Evolutionary conservation across 306 rosid species (phyloP).

Genomic region (Pyrus pyrifolia): DNA sequence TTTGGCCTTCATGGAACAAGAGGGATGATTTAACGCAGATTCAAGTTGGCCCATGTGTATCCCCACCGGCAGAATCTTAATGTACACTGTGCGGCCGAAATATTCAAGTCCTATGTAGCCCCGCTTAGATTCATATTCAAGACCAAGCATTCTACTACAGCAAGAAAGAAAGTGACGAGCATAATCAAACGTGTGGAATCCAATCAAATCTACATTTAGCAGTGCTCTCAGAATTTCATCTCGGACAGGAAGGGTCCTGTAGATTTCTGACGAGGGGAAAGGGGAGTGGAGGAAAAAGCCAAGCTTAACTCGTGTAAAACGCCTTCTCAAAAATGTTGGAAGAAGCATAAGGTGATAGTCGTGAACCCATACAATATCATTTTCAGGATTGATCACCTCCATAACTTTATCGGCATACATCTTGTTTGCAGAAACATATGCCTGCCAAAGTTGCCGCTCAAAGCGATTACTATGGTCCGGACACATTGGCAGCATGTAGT

Average conservation of each 20-base stretch:
- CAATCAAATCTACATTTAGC: slow-evolving; percentile 71
- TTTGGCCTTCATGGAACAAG: slow-evolving; percentile 41
- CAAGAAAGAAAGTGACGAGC: slow-evolving; percentile 88
- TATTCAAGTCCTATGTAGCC: slow-evolving; percentile 79
- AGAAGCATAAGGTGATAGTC: slow-evolving; percentile 95
- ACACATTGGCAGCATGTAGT: slow-evolving; percentile 77
- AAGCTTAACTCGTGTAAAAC: slow-evolving; percentile 49
- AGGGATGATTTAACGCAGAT: slow-evolving; percentile 51
- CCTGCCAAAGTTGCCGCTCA: slow-evolving; percentile 73
- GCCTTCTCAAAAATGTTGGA: slow-evolving; percentile 74
- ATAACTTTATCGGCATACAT: slow-evolving; percentile 70
- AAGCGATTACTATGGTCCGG: slow-evolving; percentile 56
- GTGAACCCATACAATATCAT: slow-evolving; percentile 84
- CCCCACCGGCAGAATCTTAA: slow-evolving; percentile 75
- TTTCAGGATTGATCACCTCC: slow-evolving; percentile 69
- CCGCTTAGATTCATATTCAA: slow-evolving; percentile 65
- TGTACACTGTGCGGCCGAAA: slow-evolving; percentile 67
- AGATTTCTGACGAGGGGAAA: slow-evolving; percentile 87
- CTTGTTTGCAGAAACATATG: slow-evolving; percentile 79
- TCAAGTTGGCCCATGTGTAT: slow-evolving; percentile 72
- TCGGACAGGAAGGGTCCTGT: slow-evolving; percentile 68
- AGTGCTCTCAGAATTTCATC: slow-evolving; percentile 66
- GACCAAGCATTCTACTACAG: slow-evolving; percentile 79
- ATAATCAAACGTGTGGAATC: slow-evolving; percentile 86
- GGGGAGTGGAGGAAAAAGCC: slow-evolving; percentile 85